Base-by-base conservation (phyloP, 1,139 yeast genomes). In the Pichia sp. region DNA sequence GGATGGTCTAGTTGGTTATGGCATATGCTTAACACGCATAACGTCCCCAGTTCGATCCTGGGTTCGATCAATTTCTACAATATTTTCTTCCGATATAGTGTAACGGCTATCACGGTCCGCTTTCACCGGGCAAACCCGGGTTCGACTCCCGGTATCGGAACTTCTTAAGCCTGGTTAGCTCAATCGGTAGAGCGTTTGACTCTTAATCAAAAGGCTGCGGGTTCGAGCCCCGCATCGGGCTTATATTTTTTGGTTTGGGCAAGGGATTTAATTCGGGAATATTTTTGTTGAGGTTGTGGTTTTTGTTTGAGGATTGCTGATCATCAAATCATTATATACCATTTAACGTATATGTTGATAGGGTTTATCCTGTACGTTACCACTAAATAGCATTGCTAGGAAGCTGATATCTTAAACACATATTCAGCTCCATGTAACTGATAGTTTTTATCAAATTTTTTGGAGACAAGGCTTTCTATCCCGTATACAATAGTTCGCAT, bases 41-140 rank as follows among this genome's bases (percentile, higher is more conserved):
- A 85, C 90, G 95, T 87, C 95, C 95, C 95, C 95, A 85, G 96
- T 87, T 87, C 96, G 95, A 87, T 84, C 95, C 96, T 86, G 96
- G 95, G 95, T 87, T 83, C 79, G 85, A 84, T 85, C 95, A 87
- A 60, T 59, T 52, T 11, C 11, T 26, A 16, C 23, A 16, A 16
- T 16, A 16, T 16, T 16, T 16, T 16, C 23, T 16, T 75, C 81
- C 81, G 80, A 74, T 75, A 69, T 75, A 72, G 81, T 75, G 80
- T 75, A 75, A 75, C 77, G 81, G 81, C 79, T 76, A 76, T 75
- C 81, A 76, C 79, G 79, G 80, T 74, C 75, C 80, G 78, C 80
- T 76, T 74, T 75, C 81, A 75, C 81, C 79, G 81, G 75, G 80
- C 79, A 76, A 68, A 75, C 79, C 81, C 77, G 81, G 81, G 81